Evolutionary conservation across 2,329 filamentous ascomycete species (phyloP), one percentile per base, ranked within the genome.

Genomic region (Hymenoscyphus repandus): DNA sequence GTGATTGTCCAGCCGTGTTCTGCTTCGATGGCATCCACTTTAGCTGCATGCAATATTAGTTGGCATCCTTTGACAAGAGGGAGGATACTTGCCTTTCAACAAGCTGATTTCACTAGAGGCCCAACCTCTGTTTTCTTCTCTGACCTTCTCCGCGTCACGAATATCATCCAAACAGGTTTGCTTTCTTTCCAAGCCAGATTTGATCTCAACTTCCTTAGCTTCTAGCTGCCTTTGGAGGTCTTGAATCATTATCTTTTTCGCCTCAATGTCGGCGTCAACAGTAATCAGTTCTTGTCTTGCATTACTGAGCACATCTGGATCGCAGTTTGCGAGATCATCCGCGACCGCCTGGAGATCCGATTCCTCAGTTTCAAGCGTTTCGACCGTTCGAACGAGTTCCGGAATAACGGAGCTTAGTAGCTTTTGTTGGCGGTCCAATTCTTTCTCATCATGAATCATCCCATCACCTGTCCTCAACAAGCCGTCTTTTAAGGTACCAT

Each of bases 81-180:
- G 18, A 30, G n/a, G 18, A 15, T 18, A 63, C 73, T 65, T 76
- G 88, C 87, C 79, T 77, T 91, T 90, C n/a, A 95, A 74, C 36
- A 74, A 73, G 56, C 79, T 79, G 56, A 97, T 88, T 69, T 97
- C 93, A 27, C 78, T 83, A 47, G 85, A 81, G 50, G 85, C 92
- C 85, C 91, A 96, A 36, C 92, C 91, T 47, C 91, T 83, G 66
- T 87, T 95, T 62, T 95, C 88, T 66, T 96, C 90, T 55, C 88
- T 81, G 22, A 95, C 76, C 57, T 83, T 84, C 67, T 96, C 90
- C 0, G 91, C 88, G 62, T 90, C 85, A 52, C 82, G 78, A 51
- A 95, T 96, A 43, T 93, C 87, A 27, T 80, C 77, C 30, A 85
- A 63, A 58, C 79, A 90, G 59, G 83, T 77, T 48, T 82, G 70